Percentiles rank a stretch among this genome's conserved stretches.
These are phyloP conservation scores for Elaeis guineensis DNA, from an alignment of 176 grass and related monocot species.

Conservation along the genomic window DNA sequence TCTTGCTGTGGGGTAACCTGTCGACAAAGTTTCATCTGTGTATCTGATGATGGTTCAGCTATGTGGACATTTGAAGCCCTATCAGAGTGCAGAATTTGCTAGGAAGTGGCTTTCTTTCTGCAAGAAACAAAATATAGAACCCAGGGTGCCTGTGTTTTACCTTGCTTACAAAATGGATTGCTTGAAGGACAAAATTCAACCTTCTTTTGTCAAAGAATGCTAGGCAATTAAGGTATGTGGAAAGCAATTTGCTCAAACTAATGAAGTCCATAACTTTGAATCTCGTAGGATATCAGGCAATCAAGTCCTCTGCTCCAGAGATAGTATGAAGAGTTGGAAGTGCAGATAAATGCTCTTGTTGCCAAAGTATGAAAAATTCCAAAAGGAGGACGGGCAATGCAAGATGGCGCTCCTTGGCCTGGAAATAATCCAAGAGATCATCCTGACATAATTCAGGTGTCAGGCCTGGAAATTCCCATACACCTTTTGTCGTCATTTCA, in stretches of 20 bases:
- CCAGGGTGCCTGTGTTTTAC: conserved; percentile 88
- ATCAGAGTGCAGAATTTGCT: conserved; percentile 78
- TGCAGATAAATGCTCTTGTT: too few relatives aligned
- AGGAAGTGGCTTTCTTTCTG: conserved; percentile 93
- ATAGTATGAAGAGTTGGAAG: too few relatives aligned
- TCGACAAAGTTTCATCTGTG: conserved; percentile 93
- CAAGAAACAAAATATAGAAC: conserved; percentile 82
- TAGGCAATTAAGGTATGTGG: conserved; percentile 73
- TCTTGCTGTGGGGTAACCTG: conserved; percentile 82
- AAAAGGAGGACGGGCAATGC: conserved; percentile 86
- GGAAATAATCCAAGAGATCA: conserved; percentile 88
- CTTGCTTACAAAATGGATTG: conserved; percentile 95
- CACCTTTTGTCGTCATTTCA: background rate
- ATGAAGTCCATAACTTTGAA: background rate
- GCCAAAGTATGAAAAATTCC: background rate
- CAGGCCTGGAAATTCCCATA: background rate
- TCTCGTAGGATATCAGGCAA: too few relatives aligned
- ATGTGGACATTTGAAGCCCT: conserved; percentile 85
- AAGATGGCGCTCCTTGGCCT: conserved; percentile 86
- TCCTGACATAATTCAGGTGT: conserved; percentile 91
- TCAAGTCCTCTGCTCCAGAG: too few relatives aligned
- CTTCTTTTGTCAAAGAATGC: conserved; percentile 89
- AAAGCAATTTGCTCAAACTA: background rate
- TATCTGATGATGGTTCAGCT: conserved; percentile 91
- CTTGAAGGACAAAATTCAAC: conserved; percentile 83